Evolutionary conservation across 257 asterid species (phyloP).

Genomic region (Ligustrum vulgare): DNA sequence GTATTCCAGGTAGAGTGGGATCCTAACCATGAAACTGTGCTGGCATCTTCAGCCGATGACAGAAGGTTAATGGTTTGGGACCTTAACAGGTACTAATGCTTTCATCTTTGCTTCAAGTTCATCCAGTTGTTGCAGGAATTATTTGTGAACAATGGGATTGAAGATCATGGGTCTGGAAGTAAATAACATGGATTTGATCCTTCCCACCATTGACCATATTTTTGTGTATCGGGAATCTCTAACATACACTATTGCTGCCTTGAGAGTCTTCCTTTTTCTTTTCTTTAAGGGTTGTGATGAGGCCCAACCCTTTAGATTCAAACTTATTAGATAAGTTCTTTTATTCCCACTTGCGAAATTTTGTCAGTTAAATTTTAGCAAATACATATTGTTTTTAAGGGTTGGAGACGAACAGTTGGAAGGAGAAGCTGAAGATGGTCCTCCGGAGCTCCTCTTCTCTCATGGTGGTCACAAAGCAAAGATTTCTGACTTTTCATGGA

Average conservation of each 20-base stretch:
- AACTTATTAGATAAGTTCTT: background rate
- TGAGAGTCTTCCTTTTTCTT: background rate
- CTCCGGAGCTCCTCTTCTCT: slow-evolving; percentile 91
- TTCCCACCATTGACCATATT: background rate
- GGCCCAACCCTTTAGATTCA: background rate
- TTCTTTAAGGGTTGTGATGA: background rate
- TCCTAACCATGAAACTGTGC: slow-evolving; percentile 90
- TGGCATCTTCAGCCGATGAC: slow-evolving; percentile 93
- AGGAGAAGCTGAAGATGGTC: slow-evolving; percentile 99
- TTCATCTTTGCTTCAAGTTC: background rate
- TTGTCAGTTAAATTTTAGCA: background rate
- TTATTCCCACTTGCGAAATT: background rate
- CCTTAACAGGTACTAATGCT: slow-evolving; percentile 61
- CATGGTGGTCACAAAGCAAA: slow-evolving; percentile 97
- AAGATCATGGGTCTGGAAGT: background rate
- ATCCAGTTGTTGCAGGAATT: background rate
- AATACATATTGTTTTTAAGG: slow-evolving; percentile 41
- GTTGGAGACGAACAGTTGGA: slow-evolving; percentile 95
- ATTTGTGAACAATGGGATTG: background rate
- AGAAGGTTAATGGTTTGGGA: slow-evolving; percentile 98
- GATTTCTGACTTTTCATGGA: slow-evolving; percentile 95
- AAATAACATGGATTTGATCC: background rate
- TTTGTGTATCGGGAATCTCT: background rate
- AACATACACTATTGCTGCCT: background rate
- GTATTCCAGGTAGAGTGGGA: slow-evolving; percentile 99